A percentile compares a stretch with the other conserved stretches of the same genome.
Conservation (phyloP, 148 eudicot species). For the Linanthus parryae region DNA sequence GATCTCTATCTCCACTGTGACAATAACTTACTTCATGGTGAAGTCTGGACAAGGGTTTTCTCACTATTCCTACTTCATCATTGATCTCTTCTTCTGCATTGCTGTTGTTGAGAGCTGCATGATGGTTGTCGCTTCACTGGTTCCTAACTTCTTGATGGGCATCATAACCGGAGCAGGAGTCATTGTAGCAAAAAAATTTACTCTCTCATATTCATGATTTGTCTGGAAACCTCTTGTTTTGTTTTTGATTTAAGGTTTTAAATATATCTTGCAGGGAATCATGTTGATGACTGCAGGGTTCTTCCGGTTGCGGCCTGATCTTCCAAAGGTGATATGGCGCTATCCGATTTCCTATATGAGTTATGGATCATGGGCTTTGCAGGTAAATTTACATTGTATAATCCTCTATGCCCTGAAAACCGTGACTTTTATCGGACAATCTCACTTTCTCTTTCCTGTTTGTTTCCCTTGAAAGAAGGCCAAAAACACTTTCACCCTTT, state of each 20-base stretch:
- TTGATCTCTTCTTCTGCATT: slow-evolving; percentile 34
- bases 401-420: too few species aligned
- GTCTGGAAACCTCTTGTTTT: background rate
- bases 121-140: slow-evolving; percentile 75
- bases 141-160: slow-evolving; percentile 72
- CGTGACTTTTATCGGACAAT: too few species aligned
- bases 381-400: too few species aligned
- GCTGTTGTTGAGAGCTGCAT: slow-evolving; percentile 72
- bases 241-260: background rate
- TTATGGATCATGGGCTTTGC: slow-evolving; percentile 71
- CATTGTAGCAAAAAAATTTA: slow-evolving; percentile 29
- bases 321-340: slow-evolving; percentile 86
- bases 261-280: slow-evolving; percentile 53
- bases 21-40: slow-evolving; percentile 74
- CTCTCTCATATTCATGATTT: background rate
- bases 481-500: too few species aligned
- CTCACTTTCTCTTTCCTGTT: too few species aligned
- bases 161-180: slow-evolving; percentile 68
- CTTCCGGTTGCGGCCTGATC: slow-evolving; percentile 72
- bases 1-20: slow-evolving; percentile 39
- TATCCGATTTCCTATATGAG: slow-evolving; percentile 76
- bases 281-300: slow-evolving; percentile 95
- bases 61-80: slow-evolving; percentile 37
- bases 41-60: slow-evolving; percentile 59
- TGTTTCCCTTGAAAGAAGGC: too few species aligned